Conservation (phyloP, 2,329 filamentous ascomycete genomes). For the Colletotrichum abscissum region DNA sequence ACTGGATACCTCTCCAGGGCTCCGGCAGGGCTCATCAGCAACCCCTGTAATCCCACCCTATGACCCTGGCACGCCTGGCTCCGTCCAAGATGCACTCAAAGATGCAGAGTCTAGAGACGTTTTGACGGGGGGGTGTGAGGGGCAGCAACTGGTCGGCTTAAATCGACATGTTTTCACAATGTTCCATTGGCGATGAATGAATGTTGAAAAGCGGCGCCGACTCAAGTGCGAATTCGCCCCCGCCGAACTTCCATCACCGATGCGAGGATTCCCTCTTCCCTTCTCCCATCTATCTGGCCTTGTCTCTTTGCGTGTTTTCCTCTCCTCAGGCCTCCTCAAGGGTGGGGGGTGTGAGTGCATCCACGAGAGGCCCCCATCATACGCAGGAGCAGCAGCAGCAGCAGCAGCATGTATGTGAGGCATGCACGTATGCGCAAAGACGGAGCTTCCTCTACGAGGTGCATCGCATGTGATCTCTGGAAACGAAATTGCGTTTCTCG, state of each 20-base stretch:
- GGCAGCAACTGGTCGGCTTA: constrained; percentile 28
- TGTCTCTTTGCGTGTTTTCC: background rate
- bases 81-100: constrained; percentile 4
- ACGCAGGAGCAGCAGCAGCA: background rate
- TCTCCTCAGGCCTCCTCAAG: too few relatives aligned
- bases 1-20: constrained; percentile 5
- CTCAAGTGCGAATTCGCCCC: constrained; percentile 22
- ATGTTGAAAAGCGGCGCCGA: constrained; percentile 39
- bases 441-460: background rate
- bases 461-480: constrained; percentile 15
- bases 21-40: constrained; percentile 12
- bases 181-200: constrained; percentile 50
- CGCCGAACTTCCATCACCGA: constrained; percentile 21
- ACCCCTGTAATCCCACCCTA: constrained; percentile 5
- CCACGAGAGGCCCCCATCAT: background rate
- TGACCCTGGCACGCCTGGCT: background rate
- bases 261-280: background rate
- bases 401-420: background rate
- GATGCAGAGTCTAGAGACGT: constrained; percentile 14
- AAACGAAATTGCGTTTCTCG: constrained; percentile 1
- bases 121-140: background rate
- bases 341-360: constrained; percentile 19
- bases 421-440: background rate
- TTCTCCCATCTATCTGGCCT: background rate
- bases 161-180: constrained; percentile 38